These are phyloP conservation scores for Mesembryanthemum crystallinum DNA, from an alignment of 148 eudicot species.

Conservation along the genomic window DNA sequence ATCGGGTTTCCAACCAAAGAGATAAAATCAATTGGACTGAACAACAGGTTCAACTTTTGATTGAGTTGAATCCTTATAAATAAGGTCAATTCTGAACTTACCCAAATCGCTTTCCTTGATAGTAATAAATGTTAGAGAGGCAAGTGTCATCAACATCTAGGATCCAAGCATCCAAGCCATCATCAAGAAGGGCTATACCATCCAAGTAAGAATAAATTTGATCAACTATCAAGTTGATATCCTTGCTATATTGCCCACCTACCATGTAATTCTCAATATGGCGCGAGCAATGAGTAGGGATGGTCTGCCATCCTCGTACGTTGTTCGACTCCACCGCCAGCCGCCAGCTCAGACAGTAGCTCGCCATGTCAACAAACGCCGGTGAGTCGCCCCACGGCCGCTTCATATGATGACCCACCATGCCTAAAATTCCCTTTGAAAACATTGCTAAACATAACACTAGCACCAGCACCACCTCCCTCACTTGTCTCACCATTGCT, in stretches of 20 bases:
- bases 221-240: slow-evolving; percentile 47
- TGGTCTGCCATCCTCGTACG: slow-evolving; percentile 61
- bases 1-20: too few species aligned
- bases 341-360: slow-evolving; percentile 81
- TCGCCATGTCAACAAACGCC: slow-evolving; percentile 14
- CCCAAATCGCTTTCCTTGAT: slow-evolving; percentile 63
- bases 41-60: too few species aligned
- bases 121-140: slow-evolving; percentile 64
- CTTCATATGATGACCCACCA: slow-evolving; percentile 7
- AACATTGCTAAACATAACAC: slow-evolving; percentile 22
- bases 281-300: slow-evolving; percentile 56
- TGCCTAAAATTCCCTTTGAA: slow-evolving; percentile 15
- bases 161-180: slow-evolving; percentile 74
- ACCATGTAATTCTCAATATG: slow-evolving; percentile 61
- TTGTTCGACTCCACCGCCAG: slow-evolving; percentile 76
- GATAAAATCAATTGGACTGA: too few species aligned
- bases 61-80: too few species aligned
- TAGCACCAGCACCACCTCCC: slow-evolving; percentile 15
- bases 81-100: too few species aligned
- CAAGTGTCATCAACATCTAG: slow-evolving; percentile 84
- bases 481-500: slow-evolving; percentile 24
- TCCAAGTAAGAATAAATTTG: slow-evolving; percentile 43
- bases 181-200: slow-evolving; percentile 30
- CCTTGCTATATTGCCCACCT: slow-evolving; percentile 62
- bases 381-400: background rate